These are phyloP conservation scores for Lizonia empirigonia DNA, from an alignment of 2,329 filamentous ascomycete species.

Conservation along the genomic window DNA sequence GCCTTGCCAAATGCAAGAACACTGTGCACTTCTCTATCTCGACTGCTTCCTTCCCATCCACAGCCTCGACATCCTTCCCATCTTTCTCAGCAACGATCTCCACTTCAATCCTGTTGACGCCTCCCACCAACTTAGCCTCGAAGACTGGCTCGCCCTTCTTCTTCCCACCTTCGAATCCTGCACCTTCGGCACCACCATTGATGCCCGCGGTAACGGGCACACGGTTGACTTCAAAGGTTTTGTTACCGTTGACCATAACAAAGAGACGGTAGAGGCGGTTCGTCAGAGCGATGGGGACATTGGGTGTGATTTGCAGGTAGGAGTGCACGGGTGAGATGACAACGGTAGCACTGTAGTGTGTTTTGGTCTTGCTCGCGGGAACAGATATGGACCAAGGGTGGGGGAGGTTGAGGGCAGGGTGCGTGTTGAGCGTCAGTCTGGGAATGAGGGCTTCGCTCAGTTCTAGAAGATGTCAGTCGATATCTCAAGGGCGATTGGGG, in stretches of 20 bases:
- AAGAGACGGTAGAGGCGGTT: conserved; percentile 78
- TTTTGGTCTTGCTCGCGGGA: conserved; percentile 67
- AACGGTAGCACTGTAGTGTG: conserved; percentile 74
- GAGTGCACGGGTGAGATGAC: conserved; percentile 70
- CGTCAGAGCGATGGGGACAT: conserved; percentile 66
- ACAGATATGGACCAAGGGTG: conserved; percentile 69
- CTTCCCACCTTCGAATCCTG: conserved; percentile 44
- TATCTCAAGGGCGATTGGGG: neutral
- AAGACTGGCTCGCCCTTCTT: conserved; percentile 69
- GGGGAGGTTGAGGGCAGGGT: conserved; percentile 67
- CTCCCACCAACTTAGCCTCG: conserved; percentile 72
- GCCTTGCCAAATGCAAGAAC: conserved; percentile 70
- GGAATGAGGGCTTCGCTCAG: conserved; percentile 67
- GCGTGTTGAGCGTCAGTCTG: conserved; percentile 69
- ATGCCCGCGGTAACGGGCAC: conserved; percentile 53
- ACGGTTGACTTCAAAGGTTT: conserved; percentile 64
- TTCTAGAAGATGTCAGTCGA: conserved; percentile 32
- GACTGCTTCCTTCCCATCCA: conserved; percentile 56
- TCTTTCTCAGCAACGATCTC: conserved; percentile 73
- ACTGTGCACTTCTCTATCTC: conserved; percentile 81
- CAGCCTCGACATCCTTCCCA: conserved; percentile 30
- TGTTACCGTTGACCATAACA: conserved; percentile 70
- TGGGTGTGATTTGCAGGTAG: conserved; percentile 72
- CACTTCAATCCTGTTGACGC: conserved; percentile 78
- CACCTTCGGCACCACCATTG: conserved; percentile 32